phyloP scores from a whole-genome alignment of 2,329 filamentous ascomycete species.

The Paecilomyces fulvus region DNA sequence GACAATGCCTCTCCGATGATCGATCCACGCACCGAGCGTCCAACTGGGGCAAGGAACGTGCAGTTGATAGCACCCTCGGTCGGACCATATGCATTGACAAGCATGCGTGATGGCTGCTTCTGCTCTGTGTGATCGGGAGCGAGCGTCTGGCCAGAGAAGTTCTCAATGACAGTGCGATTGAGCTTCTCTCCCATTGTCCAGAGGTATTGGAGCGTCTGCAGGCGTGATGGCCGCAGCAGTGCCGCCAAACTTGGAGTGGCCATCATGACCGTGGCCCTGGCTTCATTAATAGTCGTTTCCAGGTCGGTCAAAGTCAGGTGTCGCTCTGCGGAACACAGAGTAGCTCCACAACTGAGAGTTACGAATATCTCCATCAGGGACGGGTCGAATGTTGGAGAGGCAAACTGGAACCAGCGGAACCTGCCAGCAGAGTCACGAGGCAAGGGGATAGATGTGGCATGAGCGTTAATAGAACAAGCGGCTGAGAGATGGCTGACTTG shows the following conservation, averaged over 20 bases:
- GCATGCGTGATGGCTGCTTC: constrained; percentile 5
- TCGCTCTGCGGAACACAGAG: constrained; percentile 26
- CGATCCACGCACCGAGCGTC: constrained; percentile 19
- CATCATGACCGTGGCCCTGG: constrained; percentile 29
- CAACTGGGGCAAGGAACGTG: constrained; percentile 15
- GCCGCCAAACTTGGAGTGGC: constrained; percentile 31
- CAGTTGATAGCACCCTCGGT: constrained; percentile 25
- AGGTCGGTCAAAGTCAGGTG: constrained; percentile 20
- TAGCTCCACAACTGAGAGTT: constrained; percentile 21
- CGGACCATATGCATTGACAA: constrained; percentile 28
- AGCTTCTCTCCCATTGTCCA: constrained; percentile 29
- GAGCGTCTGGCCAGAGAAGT: constrained; percentile 14
- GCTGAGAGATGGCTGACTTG: constrained; percentile 21
- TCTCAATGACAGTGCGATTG: constrained; percentile 23
- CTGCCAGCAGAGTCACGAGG: constrained; percentile 10
- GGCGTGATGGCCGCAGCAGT: constrained; percentile 19
- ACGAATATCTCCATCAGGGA: constrained; percentile 24
- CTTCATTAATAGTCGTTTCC: constrained; percentile 18
- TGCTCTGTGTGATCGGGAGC: neutral
- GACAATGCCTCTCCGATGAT: constrained; percentile 28
- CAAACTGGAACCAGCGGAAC: constrained; percentile 32
- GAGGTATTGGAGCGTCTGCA: constrained; percentile 19
- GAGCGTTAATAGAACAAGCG: constrained; percentile 23
- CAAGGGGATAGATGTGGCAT: constrained; percentile 17
- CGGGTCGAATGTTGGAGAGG: constrained; percentile 27